Evolutionary conservation across 1,139 yeast genomes (phyloP), one percentile per base, ranked within the genome.

Genomic region (Lodderomyces parapsilosis): DNA sequence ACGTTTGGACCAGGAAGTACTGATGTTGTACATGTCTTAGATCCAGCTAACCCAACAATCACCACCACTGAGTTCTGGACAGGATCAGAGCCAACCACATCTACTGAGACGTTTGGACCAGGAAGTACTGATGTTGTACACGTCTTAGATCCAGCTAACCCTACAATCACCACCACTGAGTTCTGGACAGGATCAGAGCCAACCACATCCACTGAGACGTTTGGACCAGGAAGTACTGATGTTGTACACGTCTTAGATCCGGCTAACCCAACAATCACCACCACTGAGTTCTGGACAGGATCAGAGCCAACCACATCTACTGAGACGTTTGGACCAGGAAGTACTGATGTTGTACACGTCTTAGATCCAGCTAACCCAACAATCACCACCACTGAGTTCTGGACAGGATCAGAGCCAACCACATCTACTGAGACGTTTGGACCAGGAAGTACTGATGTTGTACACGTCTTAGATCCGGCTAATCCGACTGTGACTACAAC

Each of bases 241-340:
- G 49, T 55, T 15, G 57, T 56, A 2, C 42, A 50, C 30, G 51
- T 59, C 19, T 52, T 51, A 8, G 52, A 49, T 8, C 63, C 63
- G 18, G 42, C 38, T 13, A 40, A 39, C 22, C 45, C 57, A 5
- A 51, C 52, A 52, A 22, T 22, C 56, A 10, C 28, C 45, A 17
- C 34, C 8, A 20, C 35, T n/a, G 28, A 33, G 22, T 34, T 11
- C 20, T 38, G 24, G 17, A 11, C 15, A 4, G 28, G 32, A 20
- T 13, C 27, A 4, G 19, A 10, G 34, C 14, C 33, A 2, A 30
- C 36, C 6, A 34, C 40, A 2, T 43, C 52, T 8, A 41, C 46
- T 1, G 25, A 43, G 2, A 47, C 54, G 51, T 20, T 17, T 2
- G 32, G 23, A 24, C 36, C 31, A 4, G 42, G 38, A 18, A 13